phyloP scores from a whole-genome alignment of 257 asterid species.

The Plantago ovata region DNA sequence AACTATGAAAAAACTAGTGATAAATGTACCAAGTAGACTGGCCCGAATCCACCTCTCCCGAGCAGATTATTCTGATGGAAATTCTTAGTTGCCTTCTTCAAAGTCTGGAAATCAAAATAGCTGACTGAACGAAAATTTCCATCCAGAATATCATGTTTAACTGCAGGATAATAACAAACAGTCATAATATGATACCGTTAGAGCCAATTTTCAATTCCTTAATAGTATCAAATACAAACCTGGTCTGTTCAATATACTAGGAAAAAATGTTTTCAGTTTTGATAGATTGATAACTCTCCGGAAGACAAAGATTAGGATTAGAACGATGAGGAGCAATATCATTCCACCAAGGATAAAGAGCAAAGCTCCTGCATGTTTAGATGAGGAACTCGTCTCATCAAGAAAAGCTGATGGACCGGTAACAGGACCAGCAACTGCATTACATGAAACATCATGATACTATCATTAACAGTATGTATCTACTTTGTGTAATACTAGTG shows the following conservation, averaged over 20 bases:
- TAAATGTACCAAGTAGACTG: constrained; percentile 60
- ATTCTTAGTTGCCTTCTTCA: constrained; percentile 73
- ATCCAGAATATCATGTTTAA: constrained; percentile 33
- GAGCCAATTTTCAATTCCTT: neutral
- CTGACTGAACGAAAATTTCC: constrained; percentile 54
- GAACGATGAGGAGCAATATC: constrained; percentile 36
- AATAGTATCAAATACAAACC: constrained; percentile 23
- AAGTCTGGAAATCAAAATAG: constrained; percentile 51
- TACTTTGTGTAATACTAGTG: neutral
- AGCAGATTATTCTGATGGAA: constrained; percentile 60
- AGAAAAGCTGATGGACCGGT: constrained; percentile 35
- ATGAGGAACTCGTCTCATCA: constrained; percentile 29
- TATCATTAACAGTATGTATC: constrained; percentile 2
- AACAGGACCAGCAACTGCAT: constrained; percentile 20
- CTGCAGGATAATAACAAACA: constrained; percentile 36
- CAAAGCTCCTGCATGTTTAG: constrained; percentile 34
- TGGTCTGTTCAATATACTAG: constrained; percentile 29
- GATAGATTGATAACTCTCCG: constrained; percentile 33
- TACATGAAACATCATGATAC: constrained; percentile 18
- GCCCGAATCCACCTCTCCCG: constrained; percentile 90
- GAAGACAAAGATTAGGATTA: constrained; percentile 38
- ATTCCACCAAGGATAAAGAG: constrained; percentile 52
- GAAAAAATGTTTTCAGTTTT: constrained; percentile 23
- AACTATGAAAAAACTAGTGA: neutral
- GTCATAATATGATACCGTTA: neutral